Conservation (phyloP, 1,284 basidiomycete genomes). For the Ceratobasidium sp. region DNA sequence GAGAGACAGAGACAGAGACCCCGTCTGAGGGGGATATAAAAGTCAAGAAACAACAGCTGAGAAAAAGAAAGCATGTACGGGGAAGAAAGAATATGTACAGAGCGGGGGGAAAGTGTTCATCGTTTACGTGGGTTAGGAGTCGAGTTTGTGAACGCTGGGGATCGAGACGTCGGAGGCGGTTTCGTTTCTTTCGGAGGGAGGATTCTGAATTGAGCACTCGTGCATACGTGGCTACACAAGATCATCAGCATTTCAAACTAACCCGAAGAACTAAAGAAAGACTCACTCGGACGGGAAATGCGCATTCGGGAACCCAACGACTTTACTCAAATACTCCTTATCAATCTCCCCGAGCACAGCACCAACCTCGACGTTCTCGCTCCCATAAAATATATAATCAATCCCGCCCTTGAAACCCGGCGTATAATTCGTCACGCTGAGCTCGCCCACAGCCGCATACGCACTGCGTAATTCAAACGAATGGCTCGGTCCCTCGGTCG, state of each 20-base stretch:
- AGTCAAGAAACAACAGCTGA: neutral
- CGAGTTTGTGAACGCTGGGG: neutral
- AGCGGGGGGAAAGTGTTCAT: constrained; percentile 50
- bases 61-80: neutral
- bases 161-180: constrained; percentile 51
- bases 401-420: constrained; percentile 86
- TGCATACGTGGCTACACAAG: constrained; percentile 67
- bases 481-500: constrained; percentile 88
- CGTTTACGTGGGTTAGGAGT: constrained; percentile 28
- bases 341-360: constrained; percentile 92
- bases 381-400: constrained; percentile 95
- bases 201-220: constrained; percentile 76
- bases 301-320: constrained; percentile 96
- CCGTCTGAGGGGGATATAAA: neutral
- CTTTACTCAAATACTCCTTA: constrained; percentile 84
- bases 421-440: constrained; percentile 91
- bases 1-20: neutral
- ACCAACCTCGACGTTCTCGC: constrained; percentile 81
- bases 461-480: constrained; percentile 84
- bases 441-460: constrained; percentile 74
- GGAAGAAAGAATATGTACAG: constrained; percentile 44
- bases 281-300: constrained; percentile 96
- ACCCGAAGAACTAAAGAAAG: constrained; percentile 39
- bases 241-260: constrained; percentile 43
- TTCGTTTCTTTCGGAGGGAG: constrained; percentile 67